phyloP scores from a whole-genome alignment of 345 rosid genomes.

The Nephelium lappaceum region DNA sequence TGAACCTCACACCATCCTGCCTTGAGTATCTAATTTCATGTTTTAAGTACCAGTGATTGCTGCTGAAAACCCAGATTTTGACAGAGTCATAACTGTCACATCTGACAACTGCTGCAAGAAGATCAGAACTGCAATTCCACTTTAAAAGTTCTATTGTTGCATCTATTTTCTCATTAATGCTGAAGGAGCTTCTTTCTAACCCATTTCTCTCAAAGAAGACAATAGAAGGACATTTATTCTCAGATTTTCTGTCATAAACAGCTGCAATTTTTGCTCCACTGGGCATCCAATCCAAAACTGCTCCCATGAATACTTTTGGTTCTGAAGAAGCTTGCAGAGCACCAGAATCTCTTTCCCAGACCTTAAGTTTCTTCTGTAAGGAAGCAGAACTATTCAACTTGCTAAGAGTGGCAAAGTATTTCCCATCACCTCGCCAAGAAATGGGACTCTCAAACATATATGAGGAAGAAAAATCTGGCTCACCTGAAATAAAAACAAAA shows the following conservation, averaged over 20 bases:
- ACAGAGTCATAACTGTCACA: slow-evolving; percentile 58
- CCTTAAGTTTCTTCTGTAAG: slow-evolving; percentile 60
- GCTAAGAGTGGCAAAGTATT: slow-evolving; percentile 70
- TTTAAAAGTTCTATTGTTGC: slow-evolving; percentile 62
- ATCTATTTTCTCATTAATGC: slow-evolving; percentile 50
- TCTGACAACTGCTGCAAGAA: slow-evolving; percentile 77
- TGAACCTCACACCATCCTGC: slow-evolving; percentile 65
- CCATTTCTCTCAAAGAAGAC: slow-evolving; percentile 93
- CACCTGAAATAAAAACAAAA: slow-evolving; percentile 51
- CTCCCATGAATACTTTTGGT: slow-evolving; percentile 61
- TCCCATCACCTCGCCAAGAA: slow-evolving; percentile 98
- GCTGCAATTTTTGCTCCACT: slow-evolving; percentile 94
- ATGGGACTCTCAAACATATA: slow-evolving; percentile 46
- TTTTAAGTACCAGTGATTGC: slow-evolving; percentile 92
- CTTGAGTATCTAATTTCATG: slow-evolving; percentile 69
- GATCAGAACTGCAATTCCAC: slow-evolving; percentile 92
- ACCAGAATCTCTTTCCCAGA: slow-evolving; percentile 95
- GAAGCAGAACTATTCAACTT: slow-evolving; percentile 40
- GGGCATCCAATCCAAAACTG: slow-evolving; percentile 95
- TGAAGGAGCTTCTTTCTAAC: slow-evolving; percentile 71
- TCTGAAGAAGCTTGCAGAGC: slow-evolving; percentile 75
- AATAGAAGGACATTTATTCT: slow-evolving; percentile 57
- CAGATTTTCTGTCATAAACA: slow-evolving; percentile 59
- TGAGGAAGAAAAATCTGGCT: slow-evolving; percentile 33
- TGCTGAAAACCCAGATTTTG: slow-evolving; percentile 85